Base-by-base conservation (phyloP, 495 filamentous ascomycete genomes). In the Talaromyces ruber region DNA sequence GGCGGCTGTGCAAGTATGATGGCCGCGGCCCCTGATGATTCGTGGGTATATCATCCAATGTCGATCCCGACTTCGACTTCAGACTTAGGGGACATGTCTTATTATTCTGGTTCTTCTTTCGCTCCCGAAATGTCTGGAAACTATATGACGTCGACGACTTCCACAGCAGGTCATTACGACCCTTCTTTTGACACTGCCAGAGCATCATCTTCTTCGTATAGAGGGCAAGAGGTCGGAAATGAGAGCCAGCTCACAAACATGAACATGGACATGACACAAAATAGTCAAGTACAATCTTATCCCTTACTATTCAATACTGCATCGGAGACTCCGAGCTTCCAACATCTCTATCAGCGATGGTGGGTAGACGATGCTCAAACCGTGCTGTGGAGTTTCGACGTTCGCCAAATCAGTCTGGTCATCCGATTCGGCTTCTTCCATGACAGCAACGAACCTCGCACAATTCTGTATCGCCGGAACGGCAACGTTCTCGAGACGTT, bases 321-420 rank as follows among this genome's bases (percentile, higher is more conserved):
- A 37, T 43, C 66, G 1, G 76, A 79, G 58, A 62, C 73, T 9
- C 74, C 76, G 22, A 66, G 63, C 8, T 74, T 75, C 58, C 66
- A 58, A 22, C 52, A 68, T 4, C 22, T 65, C 0, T 78, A 74
- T 53, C 59, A 34, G 24, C 71, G 70, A 45, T 79, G 74, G 73
- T 79, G 76, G 76, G 76, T 78, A 58, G 76, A 77, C 47, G 75
- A 79, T 53, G 74, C 75, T 0, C 69, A 66, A 0, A 71, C 75
- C 0, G 64, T 76, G 5, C 67, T 79, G 25, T 79, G 75, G 75
- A 72, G 73, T 3, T 79, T 78, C 29, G 74, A 79, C 29, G 65
- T 73, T 18, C 66, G 70, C 2, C 71, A 76, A 28, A 72, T 79
- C 53, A 69, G 71, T 21, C 70, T 70, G 32, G 70, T 74, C 1